Percentiles rank a stretch among this genome's conserved stretches.
Evolutionary conservation across 2,329 filamentous ascomycete genomes (phyloP).

Genomic region (Orbilia javanica): DNA sequence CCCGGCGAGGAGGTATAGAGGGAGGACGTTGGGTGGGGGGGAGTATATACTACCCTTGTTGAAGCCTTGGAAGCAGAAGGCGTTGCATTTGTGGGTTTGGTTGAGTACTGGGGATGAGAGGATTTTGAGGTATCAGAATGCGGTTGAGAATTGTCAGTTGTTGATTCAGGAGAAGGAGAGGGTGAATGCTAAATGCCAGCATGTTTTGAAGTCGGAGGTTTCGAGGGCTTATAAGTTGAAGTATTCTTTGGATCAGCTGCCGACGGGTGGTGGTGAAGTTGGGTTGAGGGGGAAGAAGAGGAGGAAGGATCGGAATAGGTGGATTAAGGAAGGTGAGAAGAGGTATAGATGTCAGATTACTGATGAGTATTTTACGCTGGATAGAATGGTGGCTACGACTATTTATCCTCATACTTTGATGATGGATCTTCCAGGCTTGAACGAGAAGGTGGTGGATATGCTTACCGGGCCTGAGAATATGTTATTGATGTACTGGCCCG

Average conservation of each 20-base stretch:
- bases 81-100: slow-evolving; percentile 38
- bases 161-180: slow-evolving; percentile 21
- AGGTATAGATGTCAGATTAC: slow-evolving; percentile 42
- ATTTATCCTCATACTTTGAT: slow-evolving; percentile 42
- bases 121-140: background rate
- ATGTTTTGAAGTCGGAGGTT: slow-evolving; percentile 10
- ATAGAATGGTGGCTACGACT: slow-evolving; percentile 14
- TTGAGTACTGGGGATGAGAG: background rate
- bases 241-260: background rate
- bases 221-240: slow-evolving; percentile 1
- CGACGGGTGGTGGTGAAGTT: background rate
- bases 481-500: slow-evolving; percentile 17
- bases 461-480: slow-evolving; percentile 11
- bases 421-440: slow-evolving; percentile 17
- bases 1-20: slow-evolving; percentile 28
- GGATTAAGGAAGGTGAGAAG: background rate
- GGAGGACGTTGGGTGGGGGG: background rate
- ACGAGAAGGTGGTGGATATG: slow-evolving; percentile 3
- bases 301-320: background rate
- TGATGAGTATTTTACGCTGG: slow-evolving; percentile 20
- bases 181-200: slow-evolving; percentile 8
- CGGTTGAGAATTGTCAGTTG: slow-evolving; percentile 11
- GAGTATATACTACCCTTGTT: slow-evolving; percentile 12
- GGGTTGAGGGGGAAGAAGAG: background rate
- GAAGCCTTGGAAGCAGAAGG: slow-evolving; percentile 39